Evolutionary conservation across 2,329 filamentous ascomycete species (phyloP).

Genomic region (Penicillium sp.): DNA sequence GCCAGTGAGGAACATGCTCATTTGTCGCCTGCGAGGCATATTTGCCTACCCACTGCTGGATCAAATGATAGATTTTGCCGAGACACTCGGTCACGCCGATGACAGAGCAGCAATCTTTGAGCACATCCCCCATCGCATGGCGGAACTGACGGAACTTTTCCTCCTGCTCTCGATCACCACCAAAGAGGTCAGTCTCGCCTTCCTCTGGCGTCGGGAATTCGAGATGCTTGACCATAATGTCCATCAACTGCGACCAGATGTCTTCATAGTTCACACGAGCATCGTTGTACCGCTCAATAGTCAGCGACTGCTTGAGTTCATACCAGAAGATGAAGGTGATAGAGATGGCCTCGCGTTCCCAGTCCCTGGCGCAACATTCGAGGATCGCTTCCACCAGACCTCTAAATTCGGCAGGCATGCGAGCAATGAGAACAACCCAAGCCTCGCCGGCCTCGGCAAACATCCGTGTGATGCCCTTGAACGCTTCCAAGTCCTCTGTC

Average conservation of each 20-base stretch:
- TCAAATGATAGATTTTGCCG: constrained; percentile 76
- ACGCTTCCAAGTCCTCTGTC: constrained; percentile 76
- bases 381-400: constrained; percentile 81
- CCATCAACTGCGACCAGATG: constrained; percentile 81
- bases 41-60: constrained; percentile 80
- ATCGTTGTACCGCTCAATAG: constrained; percentile 80
- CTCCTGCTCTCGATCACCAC: constrained; percentile 90
- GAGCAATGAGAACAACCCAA: constrained; percentile 87
- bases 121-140: constrained; percentile 93
- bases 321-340: constrained; percentile 98
- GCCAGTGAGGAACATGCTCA: constrained; percentile 83
- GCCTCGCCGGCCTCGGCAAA: constrained; percentile 90
- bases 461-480: constrained; percentile 82
- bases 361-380: constrained; percentile 84
- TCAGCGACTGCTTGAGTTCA: constrained; percentile 93
- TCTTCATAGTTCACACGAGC: constrained; percentile 71
- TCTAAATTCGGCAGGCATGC: constrained; percentile 74
- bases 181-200: constrained; percentile 78
- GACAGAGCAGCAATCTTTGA: constrained; percentile 95
- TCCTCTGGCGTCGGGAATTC: constrained; percentile 76
- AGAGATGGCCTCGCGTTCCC: constrained; percentile 83
- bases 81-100: constrained; percentile 90
- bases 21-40: constrained; percentile 70
- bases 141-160: constrained; percentile 96
- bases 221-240: constrained; percentile 85